Evolutionary conservation across 768 basidiomycete species (phyloP), one percentile per base, ranked within the genome.

Genomic region (Rhodotorula babjevae): DNA sequence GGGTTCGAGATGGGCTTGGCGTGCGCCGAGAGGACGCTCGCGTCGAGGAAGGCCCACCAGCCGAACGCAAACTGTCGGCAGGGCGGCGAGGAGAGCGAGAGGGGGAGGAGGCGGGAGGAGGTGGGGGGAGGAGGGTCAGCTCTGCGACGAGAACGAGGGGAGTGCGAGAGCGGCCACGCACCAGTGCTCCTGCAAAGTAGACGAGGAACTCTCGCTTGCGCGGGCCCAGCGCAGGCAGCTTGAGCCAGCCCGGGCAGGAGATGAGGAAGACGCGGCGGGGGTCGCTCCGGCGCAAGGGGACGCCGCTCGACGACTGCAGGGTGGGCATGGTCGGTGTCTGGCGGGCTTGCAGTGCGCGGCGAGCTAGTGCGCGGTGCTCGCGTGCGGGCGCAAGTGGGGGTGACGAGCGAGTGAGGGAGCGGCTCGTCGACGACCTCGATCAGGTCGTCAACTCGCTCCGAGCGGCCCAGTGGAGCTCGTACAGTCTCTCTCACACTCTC

Each of bases 11-110:
- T 61, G 2, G 90, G 82, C 65, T 86, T 87, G 0, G 92, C 91
- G 77, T 95, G 91, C 7, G 90, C 87, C 18, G 93, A 96, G 53
- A 93, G 85, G 65, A 97, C 88, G 33, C 89, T 88, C 23, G 96
- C 95, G 78, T 98, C 95, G 67, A 97, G 84, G 82, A 99, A 93
- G 8, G 90, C 86, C 93, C 95, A 98, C 81, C 91, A 92, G 42
- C 92, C 94, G 29, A 97, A 83, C 1, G 93, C 91, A 81, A 97
- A 98, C 94, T 94, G 79, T 36, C 36, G 36, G 36, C 9, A 36
- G 36, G 36, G 36, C 36, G 36, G 9, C 36, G 9, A 50, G 47
- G 36, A 25, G 49, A 49, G 21, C 42, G 11, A 19, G 19, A 49
- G 36, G 61, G 7, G 29, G 59, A n/a, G n/a, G n/a, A n/a, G 72